phyloP scores from a whole-genome alignment of 768 basidiomycete species.

The Clitopilus passeckerianus region DNA sequence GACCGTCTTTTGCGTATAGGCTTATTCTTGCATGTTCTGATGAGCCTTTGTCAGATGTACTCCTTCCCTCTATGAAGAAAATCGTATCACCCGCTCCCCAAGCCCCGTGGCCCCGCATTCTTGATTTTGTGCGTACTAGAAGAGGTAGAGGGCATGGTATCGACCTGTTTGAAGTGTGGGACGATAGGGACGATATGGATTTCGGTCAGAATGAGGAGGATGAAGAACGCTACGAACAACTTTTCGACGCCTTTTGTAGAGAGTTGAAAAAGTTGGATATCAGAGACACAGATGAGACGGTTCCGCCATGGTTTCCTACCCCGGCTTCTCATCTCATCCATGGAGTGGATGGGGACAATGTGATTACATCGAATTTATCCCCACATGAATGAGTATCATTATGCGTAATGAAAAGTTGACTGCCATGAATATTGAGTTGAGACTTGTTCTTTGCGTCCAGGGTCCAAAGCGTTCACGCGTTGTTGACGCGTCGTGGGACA shows the following conservation, averaged over 20 bases:
- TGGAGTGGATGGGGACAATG: too few relatives aligned
- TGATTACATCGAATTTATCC: too few relatives aligned
- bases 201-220: background rate
- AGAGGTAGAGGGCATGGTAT: background rate
- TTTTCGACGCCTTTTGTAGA: background rate
- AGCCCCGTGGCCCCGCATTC: background rate
- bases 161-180: background rate
- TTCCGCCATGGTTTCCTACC: too few relatives aligned
- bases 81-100: background rate
- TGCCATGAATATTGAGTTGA: background rate
- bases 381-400: background rate
- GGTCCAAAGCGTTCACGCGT: background rate
- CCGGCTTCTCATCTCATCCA: too few relatives aligned
- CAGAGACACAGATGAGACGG: too few relatives aligned
- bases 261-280: too few relatives aligned
- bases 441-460: background rate
- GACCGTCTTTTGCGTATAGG: too few relatives aligned
- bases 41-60: background rate
- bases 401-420: background rate
- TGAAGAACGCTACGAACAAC: background rate
- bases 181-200: background rate
- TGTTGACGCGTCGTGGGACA: background rate
- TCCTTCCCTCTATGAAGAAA: background rate
- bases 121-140: background rate
- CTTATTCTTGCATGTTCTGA: too few relatives aligned